Conservation (phyloP, 306 rosid genomes). For the Inga leiocalycina region DNA sequence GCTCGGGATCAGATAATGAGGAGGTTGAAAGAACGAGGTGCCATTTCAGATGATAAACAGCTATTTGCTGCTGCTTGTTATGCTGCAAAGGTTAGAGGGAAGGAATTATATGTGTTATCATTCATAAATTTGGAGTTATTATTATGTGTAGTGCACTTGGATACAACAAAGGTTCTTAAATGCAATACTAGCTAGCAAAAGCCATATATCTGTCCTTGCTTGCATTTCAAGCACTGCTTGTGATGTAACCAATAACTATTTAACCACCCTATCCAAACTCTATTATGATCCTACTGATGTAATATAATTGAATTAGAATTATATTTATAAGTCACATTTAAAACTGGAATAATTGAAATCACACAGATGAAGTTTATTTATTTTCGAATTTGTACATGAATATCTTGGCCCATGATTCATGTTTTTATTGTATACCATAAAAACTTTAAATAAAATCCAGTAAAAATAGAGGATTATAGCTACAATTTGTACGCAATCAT, state of each 20-base stretch:
- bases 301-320: background rate
- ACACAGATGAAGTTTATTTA: background rate
- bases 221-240: background rate
- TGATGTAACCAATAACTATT: background rate
- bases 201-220: background rate
- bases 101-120: background rate
- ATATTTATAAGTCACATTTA: background rate
- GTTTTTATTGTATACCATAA: background rate
- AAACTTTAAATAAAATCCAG: background rate
- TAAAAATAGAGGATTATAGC: background rate
- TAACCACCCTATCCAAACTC: background rate
- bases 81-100: conserved; percentile 78
- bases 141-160: background rate
- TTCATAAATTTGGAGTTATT: background rate
- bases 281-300: background rate
- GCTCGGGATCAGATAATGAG: conserved; percentile 94
- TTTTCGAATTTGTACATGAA: background rate
- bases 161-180: background rate
- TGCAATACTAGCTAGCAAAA: background rate
- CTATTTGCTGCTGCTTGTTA: conserved; percentile 82
- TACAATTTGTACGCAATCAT: background rate
- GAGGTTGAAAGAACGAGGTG: conserved; percentile 80
- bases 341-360: background rate
- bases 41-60: conserved; percentile 61
- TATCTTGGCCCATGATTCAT: background rate